Conservation (phyloP, 305 asterid genomes). For the Rubia tinctorum region DNA sequence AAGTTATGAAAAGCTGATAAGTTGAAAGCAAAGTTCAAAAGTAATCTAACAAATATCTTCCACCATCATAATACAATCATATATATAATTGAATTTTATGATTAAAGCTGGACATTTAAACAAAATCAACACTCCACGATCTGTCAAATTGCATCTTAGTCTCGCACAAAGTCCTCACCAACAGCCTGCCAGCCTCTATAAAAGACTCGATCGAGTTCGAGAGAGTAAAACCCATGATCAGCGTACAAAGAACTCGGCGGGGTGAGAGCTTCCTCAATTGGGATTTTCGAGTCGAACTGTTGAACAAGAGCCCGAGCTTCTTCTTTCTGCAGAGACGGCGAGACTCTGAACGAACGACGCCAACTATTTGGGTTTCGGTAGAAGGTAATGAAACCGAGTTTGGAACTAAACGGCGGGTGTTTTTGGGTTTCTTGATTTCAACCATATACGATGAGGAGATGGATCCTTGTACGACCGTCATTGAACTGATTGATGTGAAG, state of each 20-base stretch:
- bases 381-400: not conserved
- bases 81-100: too few species aligned
- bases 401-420: not conserved
- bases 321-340: conserved; percentile 8
- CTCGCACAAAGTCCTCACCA: conserved; percentile 31
- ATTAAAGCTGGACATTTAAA: too few species aligned
- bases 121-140: too few species aligned
- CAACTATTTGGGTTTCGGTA: not conserved
- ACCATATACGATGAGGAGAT: not conserved
- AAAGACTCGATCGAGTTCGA: conserved; percentile 62
- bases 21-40: not conserved
- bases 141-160: not conserved
- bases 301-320: conserved; percentile 32
- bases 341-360: not conserved
- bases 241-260: conserved; percentile 89
- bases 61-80: too few species aligned
- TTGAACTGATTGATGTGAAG: not conserved
- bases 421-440: conserved; percentile 7
- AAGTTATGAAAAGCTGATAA: not conserved
- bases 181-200: conserved; percentile 72
- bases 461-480: conserved; percentile 7
- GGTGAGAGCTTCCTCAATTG: conserved; percentile 65
- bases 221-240: conserved; percentile 52
- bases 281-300: conserved; percentile 62
- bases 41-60: not conserved